Base-by-base conservation (phyloP, 495 filamentous ascomycete species). In the Clohesyomyces aquaticus region DNA sequence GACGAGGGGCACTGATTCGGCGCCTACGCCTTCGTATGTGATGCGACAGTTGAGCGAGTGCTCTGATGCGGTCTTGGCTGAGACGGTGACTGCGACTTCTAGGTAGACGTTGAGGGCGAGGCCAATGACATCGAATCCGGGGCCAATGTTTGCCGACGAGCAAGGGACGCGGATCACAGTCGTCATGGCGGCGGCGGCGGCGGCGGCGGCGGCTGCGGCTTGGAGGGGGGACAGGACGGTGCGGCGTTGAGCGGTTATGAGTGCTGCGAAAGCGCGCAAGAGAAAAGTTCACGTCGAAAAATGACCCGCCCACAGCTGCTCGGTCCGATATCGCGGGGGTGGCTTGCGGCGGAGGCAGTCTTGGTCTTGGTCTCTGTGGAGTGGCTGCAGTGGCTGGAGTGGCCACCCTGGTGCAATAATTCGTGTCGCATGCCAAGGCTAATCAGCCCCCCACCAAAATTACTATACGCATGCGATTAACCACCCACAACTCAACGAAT, bases 71-170 rank as follows among this genome's bases (percentile, higher is more conserved):
- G 72, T 65, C 53, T 79, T 75, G 66, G 79, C 74, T 47, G 78
- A 72, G 62, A 94, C 76, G 25, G 83, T 88, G 71, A 97, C 87
- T 28, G 83, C 82, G 43, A 97, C 78, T 77, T 96, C 91, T 49
- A 98, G 88, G 76, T 88, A 91, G 72, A 96, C 87, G 51, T 90
- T 92, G 71, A 98, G 79, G 1, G 93, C 93, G 55, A 98, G 83
- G 55, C 94, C 94, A 75, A 97, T 92, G 70, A 97, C 93, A 76
- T 98, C 94, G 79, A 97, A 98, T 16, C 94, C 94, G 27, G 94
- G 94, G 45, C 88, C 93, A 72, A 97, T 96, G 80, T 97, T 97
- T 71, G 93, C 93, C 8, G 91, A 95, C 50, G 92, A 96, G 79
- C 91, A 96, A 45, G 93, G 93, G 18, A 78, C 77, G 58, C 65